A percentile compares a stretch with the other conserved stretches of the same genome.
Evolutionary conservation across 805 yeast species (phyloP).

Genomic region (Metschnikowia picachoensis): DNA sequence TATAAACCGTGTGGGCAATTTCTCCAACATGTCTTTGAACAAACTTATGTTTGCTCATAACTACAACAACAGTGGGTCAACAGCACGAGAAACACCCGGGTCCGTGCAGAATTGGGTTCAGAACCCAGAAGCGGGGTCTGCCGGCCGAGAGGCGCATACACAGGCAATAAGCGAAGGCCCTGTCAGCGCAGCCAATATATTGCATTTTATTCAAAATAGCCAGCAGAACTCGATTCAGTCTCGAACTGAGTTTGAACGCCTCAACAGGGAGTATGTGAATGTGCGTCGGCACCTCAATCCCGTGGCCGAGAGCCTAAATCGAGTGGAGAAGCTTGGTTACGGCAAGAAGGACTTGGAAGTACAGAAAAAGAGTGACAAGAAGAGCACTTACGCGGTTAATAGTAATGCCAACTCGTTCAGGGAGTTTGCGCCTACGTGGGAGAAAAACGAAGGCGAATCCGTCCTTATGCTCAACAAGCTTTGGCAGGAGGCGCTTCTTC

Average conservation of each 20-base stretch:
- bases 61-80: constrained; percentile 21
- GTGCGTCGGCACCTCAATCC: constrained; percentile 72
- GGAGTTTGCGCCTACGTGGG: constrained; percentile 31
- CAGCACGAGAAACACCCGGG: constrained; percentile 10
- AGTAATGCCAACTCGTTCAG: constrained; percentile 29
- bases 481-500: constrained; percentile 40
- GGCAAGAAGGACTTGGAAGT: constrained; percentile 21
- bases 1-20: constrained; percentile 27
- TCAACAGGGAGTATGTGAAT: constrained; percentile 68
- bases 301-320: constrained; percentile 54
- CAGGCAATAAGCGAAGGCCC: neutral
- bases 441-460: constrained; percentile 31
- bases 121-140: neutral
- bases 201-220: constrained; percentile 23
- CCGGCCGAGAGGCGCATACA: neutral
- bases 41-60: constrained; percentile 37
- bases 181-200: constrained; percentile 10
- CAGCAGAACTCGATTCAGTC: constrained; percentile 51
- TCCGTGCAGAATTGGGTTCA: constrained; percentile 1
- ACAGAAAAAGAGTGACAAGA: constrained; percentile 19
- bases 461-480: constrained; percentile 24
- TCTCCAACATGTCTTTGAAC: constrained; percentile 37
- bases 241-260: constrained; percentile 73
- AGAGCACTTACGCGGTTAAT: constrained; percentile 6
- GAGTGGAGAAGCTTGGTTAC: constrained; percentile 35